Evolutionary conservation across 208 protist species (phyloP), one percentile per base, ranked within the genome.

Genomic region (Trypanosoma conorhini): DNA sequence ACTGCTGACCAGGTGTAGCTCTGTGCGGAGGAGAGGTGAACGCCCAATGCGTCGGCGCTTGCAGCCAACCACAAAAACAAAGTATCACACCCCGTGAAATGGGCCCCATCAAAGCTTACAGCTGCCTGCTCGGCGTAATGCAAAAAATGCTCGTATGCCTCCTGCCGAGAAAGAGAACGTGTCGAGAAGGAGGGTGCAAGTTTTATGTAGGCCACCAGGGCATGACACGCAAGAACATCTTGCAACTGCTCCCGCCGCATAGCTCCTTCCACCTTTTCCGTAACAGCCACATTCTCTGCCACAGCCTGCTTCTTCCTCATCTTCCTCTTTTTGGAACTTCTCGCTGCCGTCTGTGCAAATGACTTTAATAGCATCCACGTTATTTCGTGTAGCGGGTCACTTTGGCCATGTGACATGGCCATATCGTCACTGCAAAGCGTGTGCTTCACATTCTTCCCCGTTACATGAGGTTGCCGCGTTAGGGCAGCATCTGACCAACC

Each of bases 31-130:
- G 26, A 9, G 51, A 70, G 50, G 30, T 44, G 70, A 30, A 70
- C n/a, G 12, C 70, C 69, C 38, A 58, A 35, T 28, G 24, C 33
- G 44, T 28, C 54, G 19, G 76, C 62, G 19, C 19, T 58, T 17
- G 62, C 54, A 38, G 50, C 64, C 8, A 80, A 51, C 76, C 76
- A 80, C 58, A 80, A 59, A 44, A 76, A 60, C 44, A 80, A 15
- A n/a, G 56, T 17, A 62, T 80, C 76, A 22, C 76, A 57, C 12
- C 70, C 57, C 12, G 54, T 63, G 38, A 51, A 10, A 17, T 26
- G 46, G 31, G 17, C 22, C 1, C 30, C 28, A 26, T 46, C 21
- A 54, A 65, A n/a, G 8, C 12, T 8, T 21, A 24, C 46, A 19
- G 28, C 48, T n/a, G 58, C 57, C 3, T 9, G 15, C 38, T 52